Base-by-base conservation (phyloP, 202 grass and related monocot species). In the Schoenoplectus triqueter region DNA sequence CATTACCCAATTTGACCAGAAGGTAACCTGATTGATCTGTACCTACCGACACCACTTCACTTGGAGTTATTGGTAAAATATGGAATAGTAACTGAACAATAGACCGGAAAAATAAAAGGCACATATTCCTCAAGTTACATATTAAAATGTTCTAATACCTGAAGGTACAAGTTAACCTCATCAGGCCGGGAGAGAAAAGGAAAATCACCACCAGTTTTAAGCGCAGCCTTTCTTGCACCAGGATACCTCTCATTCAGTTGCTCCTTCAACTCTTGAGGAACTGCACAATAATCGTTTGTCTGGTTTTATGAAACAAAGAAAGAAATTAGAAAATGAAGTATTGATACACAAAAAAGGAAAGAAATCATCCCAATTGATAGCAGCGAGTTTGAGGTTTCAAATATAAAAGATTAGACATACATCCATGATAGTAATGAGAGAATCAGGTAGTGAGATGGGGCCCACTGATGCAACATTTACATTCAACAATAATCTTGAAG, bases 231-330 rank as follows among this genome's bases (percentile, higher is more conserved):
- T 78, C 91, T 92, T 81, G 92, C 92, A 66, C 91, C 86, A 71
- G 92, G 83, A 74, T 93, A 98, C 72, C 95, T 98, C 90, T 98
- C 95, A 66, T 87, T 95, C 69, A 98, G 84, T 89, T 92, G 91
- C 41, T 95, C 92, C 81, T 95, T 98, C 85, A 95, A 88, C 79
- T 92, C 88, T 51, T 92, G 95, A 69, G 95, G 90, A 86, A 98
- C 88, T 85, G 95, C 95, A 83, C 85, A 95, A 74, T 98, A 98
- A 86, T 98, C 95, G 52, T 93, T 98, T 82, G 95, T 98, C 95
- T 98, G 88, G 46, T 80, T 7, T 17, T n/a, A 18, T 5, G n/a
- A 39, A 89, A 84, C 80, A 49, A 84, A 82, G 54, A 13, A 78
- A 17, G 5, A 56, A 78, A 78, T 60, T 6, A 61, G 55, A 64